These are phyloP conservation scores for Moesziomyces aphidis DNA, from an alignment of 1,284 basidiomycete species.

Conservation along the genomic window DNA sequence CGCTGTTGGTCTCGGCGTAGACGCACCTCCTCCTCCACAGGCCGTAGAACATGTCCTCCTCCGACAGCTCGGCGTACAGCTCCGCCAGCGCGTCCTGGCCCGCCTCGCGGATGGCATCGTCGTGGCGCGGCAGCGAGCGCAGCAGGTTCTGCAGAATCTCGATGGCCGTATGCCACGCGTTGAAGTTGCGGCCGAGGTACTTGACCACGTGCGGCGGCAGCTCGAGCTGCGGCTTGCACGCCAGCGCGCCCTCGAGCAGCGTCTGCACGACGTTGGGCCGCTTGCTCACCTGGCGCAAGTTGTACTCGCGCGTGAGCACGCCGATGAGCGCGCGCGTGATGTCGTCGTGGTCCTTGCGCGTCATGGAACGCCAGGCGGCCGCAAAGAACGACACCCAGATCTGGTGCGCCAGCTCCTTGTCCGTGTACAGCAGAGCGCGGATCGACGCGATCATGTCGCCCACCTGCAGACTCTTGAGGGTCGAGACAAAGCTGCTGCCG, in stretches of 20 bases:
- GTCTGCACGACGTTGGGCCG: conserved; percentile 97
- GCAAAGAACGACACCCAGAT: conserved; percentile 93
- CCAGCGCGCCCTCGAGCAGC: conserved; percentile 83
- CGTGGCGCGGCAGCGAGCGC: conserved; percentile 76
- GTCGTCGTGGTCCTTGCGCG: conserved; percentile 87
- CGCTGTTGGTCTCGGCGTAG: conserved; percentile 90
- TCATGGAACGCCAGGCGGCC: conserved; percentile 87
- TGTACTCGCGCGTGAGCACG: conserved; percentile 92
- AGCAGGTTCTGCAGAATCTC: conserved; percentile 85
- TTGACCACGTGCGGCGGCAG: conserved; percentile 95
- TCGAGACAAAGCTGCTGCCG: conserved; percentile 48
- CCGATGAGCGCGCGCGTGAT: conserved; percentile 90
- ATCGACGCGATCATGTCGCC: conserved; percentile 72
- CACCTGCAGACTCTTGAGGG: conserved; percentile 38
- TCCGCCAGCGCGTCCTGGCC: conserved; percentile 93
- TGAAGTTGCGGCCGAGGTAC: conserved; percentile 94
- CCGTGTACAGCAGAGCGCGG: conserved; percentile 85
- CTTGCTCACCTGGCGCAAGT: conserved; percentile 85
- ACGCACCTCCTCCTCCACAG: conserved; percentile 90
- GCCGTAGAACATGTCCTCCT: conserved; percentile 98
- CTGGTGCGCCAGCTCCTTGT: conserved; percentile 81
- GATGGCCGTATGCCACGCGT: conserved; percentile 91
- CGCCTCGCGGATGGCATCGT: conserved; percentile 82
- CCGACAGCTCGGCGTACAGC: conserved; percentile 92
- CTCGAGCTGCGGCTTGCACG: conserved; percentile 85